Evolutionary conservation across 768 basidiomycete genomes (phyloP).

Genomic region (Naganishia randhawae): DNA sequence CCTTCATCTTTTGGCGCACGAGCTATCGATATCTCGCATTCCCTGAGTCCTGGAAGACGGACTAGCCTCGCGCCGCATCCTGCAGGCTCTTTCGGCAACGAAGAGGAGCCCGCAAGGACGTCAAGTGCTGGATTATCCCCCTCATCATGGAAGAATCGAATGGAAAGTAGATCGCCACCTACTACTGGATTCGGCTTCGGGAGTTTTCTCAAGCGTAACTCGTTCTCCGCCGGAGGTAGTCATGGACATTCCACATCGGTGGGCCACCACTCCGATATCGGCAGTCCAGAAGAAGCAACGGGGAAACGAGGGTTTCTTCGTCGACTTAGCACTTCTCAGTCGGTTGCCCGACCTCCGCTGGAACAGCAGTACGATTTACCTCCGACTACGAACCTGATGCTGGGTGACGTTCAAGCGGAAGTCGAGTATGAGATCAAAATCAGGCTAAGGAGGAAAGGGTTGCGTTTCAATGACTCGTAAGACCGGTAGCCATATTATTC

Average conservation of each 20-base stretch:
- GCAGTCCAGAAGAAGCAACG: not conserved
- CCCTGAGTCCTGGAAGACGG: not conserved
- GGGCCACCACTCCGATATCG: not conserved
- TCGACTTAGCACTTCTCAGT: constrained; percentile 11
- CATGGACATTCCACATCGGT: not conserved
- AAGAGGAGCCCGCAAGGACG: not conserved
- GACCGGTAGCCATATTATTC: too few relatives aligned
- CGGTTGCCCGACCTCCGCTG: not conserved
- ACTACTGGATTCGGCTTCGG: constrained; percentile 2
- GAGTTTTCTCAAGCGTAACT: constrained; percentile 8
- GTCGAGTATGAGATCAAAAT: constrained; percentile 14
- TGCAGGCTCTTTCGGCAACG: not conserved
- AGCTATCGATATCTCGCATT: constrained; percentile 14
- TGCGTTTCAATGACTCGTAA: constrained; percentile 21
- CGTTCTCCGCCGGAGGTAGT: not conserved
- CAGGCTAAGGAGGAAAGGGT: not conserved
- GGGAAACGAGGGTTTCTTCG: not conserved
- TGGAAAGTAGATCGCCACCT: constrained; percentile 2
- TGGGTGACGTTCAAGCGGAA: constrained; percentile 11
- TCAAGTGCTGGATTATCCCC: not conserved
- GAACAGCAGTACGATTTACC: constrained; percentile 8
- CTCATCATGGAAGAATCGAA: constrained; percentile 18
- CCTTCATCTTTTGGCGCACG: not conserved
- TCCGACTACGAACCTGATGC: constrained; percentile 1
- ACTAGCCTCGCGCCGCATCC: not conserved